Percentiles rank a stretch among this genome's conserved stretches.
phyloP scores from a whole-genome alignment of 2,329 filamentous ascomycete species.

The Nannizziopsis barbatae region DNA sequence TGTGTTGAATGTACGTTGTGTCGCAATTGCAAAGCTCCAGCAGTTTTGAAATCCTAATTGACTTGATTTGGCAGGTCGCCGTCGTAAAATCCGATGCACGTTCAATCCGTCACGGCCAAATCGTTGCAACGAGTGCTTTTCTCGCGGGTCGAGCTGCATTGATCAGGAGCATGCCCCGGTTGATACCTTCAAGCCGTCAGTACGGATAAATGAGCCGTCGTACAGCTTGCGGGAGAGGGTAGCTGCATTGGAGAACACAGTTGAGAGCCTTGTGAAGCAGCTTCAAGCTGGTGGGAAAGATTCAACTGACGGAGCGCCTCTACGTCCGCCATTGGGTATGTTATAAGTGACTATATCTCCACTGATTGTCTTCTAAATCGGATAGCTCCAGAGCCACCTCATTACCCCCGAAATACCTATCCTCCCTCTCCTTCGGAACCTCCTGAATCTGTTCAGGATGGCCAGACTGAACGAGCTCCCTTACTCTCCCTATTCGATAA shows the following conservation, averaged over 20 bases:
- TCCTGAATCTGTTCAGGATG: conserved; percentile 13
- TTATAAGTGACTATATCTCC: not conserved
- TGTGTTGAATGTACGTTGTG: conserved; percentile 31
- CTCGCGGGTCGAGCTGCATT: conserved; percentile 30
- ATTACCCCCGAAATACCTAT: not conserved
- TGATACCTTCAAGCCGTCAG: conserved; percentile 16
- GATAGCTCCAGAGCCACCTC: not conserved
- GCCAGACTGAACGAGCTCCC: conserved; percentile 27
- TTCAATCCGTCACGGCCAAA: conserved; percentile 25
- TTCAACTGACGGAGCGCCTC: not conserved
- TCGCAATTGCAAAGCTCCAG: no score
- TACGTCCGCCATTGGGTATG: not conserved
- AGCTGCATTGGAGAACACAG: conserved; percentile 28
- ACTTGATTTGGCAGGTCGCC: conserved; percentile 21
- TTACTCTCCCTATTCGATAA: conserved; percentile 32
- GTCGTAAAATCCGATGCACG: conserved; percentile 36
- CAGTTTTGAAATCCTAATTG: not conserved
- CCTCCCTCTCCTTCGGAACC: conserved; percentile 2
- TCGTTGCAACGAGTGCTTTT: conserved; percentile 33
- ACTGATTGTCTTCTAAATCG: not conserved
- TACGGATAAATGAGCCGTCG: conserved; percentile 20
- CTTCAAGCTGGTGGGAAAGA: conserved; percentile 15
- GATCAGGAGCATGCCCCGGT: conserved; percentile 30
- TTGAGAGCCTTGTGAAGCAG: conserved; percentile 26
- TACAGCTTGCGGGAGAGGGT: conserved; percentile 33